phyloP scores from a whole-genome alignment of 2,329 filamentous ascomycete genomes.

The Talaromyces marneffei region DNA sequence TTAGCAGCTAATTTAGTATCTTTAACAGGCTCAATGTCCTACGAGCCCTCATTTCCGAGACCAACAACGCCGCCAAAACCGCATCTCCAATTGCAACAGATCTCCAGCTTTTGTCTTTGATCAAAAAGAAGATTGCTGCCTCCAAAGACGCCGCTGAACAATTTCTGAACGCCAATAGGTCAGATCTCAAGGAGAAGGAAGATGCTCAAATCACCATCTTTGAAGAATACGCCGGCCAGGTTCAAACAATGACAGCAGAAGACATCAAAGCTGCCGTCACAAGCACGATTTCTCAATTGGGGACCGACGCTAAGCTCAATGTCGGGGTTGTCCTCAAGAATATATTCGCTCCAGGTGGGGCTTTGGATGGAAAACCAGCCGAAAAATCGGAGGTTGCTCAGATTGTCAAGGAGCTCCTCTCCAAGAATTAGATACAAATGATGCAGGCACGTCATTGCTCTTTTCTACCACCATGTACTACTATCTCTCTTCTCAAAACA shows the following conservation, averaged over 20 bases:
- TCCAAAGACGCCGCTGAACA: slow-evolving; percentile 37
- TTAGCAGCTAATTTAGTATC: background rate
- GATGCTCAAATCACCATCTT: slow-evolving; percentile 40
- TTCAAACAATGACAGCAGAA: slow-evolving; percentile 37
- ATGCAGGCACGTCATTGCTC: background rate
- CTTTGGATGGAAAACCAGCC: slow-evolving; percentile 40
- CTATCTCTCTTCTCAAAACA: background rate
- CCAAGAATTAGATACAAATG: slow-evolving; percentile 16
- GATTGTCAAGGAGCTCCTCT: slow-evolving; percentile 34
- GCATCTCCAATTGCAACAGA: slow-evolving; percentile 43
- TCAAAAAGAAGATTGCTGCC: slow-evolving; percentile 39
- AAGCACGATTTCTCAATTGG: slow-evolving; percentile 31
- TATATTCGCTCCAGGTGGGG: slow-evolving; percentile 37
- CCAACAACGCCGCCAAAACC: slow-evolving; percentile 45
- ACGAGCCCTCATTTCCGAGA: slow-evolving; percentile 45
- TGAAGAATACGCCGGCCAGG: slow-evolving; percentile 40
- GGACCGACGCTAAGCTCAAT: slow-evolving; percentile 31
- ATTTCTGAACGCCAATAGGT: slow-evolving; percentile 36
- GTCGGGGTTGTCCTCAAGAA: slow-evolving; percentile 39
- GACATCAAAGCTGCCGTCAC: slow-evolving; percentile 37
- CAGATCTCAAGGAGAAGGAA: slow-evolving; percentile 43
- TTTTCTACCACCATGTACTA: slow-evolving; percentile 1
- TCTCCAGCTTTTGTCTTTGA: slow-evolving; percentile 41
- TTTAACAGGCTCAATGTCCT: slow-evolving; percentile 40
- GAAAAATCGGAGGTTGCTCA: slow-evolving; percentile 38